Percentiles rank a stretch among this genome's conserved stretches.
phyloP scores from a whole-genome alignment of 305 asterid species.

The Plantago coronopus region DNA sequence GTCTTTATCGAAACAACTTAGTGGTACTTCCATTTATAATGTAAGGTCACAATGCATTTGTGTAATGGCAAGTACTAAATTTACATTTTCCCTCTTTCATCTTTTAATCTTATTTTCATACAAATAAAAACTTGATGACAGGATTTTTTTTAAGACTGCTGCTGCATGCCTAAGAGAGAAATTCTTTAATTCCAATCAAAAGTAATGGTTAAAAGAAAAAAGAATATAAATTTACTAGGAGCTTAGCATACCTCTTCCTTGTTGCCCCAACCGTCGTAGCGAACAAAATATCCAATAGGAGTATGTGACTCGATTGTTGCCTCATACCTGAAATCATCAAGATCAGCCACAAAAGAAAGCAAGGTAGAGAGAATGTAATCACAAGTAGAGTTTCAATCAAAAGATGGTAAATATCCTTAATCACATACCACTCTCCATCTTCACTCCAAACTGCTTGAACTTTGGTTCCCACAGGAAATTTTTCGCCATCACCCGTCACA shows the following conservation, averaged over 20 bases:
- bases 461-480: conserved; percentile 73
- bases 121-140: neutral
- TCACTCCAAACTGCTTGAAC: conserved; percentile 98
- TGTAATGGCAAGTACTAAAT: too few species aligned
- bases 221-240: neutral
- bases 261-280: conserved; percentile 90
- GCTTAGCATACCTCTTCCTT: conserved; percentile 71
- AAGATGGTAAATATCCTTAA: conserved; percentile 6
- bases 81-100: too few species aligned
- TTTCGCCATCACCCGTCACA: conserved; percentile 34
- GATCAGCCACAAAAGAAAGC: conserved; percentile 44
- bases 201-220: neutral
- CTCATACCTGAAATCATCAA: conserved; percentile 79
- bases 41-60: too few species aligned
- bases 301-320: conserved; percentile 78
- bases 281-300: conserved; percentile 71
- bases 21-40: too few species aligned
- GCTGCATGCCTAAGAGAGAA: neutral
- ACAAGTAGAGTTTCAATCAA: conserved; percentile 3
- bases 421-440: conserved; percentile 88
- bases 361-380: conserved; percentile 33
- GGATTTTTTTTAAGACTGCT: neutral
- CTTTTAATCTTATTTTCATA: neutral
- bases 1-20: neutral
- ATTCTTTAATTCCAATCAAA: neutral